phyloP scores from a whole-genome alignment of 208 protist species.

The Leishmania guyanensis region DNA sequence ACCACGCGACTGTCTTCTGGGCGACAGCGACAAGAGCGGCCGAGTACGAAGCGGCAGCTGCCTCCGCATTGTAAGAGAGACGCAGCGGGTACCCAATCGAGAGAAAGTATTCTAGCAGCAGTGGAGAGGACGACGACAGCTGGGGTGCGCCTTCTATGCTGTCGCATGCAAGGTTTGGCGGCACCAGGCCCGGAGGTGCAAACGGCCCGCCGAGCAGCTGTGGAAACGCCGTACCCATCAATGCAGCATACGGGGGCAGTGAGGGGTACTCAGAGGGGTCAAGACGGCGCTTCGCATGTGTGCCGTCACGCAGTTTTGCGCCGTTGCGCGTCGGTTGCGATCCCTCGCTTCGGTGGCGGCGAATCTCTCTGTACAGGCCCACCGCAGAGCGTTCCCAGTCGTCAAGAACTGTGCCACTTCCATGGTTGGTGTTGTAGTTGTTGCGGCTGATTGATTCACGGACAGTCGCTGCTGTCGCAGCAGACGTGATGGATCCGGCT shows the following conservation, averaged over 20 bases:
- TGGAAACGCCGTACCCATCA: constrained; percentile 13
- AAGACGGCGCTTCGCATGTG: neutral
- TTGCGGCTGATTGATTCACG: neutral
- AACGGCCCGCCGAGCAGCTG: constrained; percentile 11
- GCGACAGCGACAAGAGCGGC: constrained; percentile 10
- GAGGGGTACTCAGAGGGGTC: neutral
- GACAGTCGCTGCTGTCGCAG: neutral
- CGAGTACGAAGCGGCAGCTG: neutral
- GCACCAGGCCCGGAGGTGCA: neutral
- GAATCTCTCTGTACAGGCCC: constrained; percentile 13
- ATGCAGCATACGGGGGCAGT: neutral
- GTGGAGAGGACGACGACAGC: neutral
- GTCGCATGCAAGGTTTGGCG: neutral
- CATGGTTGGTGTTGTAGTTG: neutral
- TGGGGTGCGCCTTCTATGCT: neutral
- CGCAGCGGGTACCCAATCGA: constrained; percentile 23
- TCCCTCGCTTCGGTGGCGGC: constrained; percentile 12
- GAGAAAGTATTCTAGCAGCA: constrained; percentile 24
- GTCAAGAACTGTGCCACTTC: neutral
- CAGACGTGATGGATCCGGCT: neutral
- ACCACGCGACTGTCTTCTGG: constrained; percentile 7
- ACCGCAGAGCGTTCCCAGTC: constrained; percentile 16
- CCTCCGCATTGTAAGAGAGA: too few species aligned
- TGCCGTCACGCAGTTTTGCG: neutral
- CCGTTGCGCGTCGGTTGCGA: neutral